Evolutionary conservation across 2,329 filamentous ascomycete genomes (phyloP), one percentile per base, ranked within the genome.

Genomic region (Pseudomassariella vexata): DNA sequence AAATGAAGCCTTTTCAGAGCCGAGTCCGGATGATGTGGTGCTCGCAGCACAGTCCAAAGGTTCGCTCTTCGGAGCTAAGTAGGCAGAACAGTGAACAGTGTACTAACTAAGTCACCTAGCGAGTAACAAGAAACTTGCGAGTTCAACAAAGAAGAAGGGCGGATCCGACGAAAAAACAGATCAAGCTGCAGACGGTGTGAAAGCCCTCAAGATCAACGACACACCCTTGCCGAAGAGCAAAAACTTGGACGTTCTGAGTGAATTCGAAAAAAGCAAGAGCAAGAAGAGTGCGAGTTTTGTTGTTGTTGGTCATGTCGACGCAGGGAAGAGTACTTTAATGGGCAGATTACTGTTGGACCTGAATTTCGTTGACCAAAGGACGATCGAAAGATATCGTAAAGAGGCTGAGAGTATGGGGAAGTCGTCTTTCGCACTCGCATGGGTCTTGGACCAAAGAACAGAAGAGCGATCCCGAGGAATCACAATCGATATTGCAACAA

Each of bases 281-380:
- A 96, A 95, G 60, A 84, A 82, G 45, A 82, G 78, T 33, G 82
- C 85, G 24, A 95, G 87, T 53, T 94, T 95, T 59, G 88, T 95
- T 6, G 89, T 95, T 20, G 88, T 95, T 46, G 88, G 85, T 10
- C 92, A 98, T 55, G 92, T 98, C 34, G 92, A 98, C 57, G 90
- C 94, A 32, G 92, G 92, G 32, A 98, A 98, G 60, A 95, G 88
- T 55, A 98, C 92, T 5, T 71, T 98, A 22, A 96, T 98, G 90
- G 92, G 90, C 1, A 79, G 92, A n/a, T 60, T 98, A 18, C 66
- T 98, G 5, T 79, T 90, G 24, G 92, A 98, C 47, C 73, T 95
- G 24, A 84, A 89, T 38, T 84, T 89, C 17, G 79, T 98, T 6
- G 85, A 95, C 45, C 79, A 94, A 52, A 73, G 89, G 38, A 90